Percentiles rank a stretch among this genome's conserved stretches.
Evolutionary conservation across 2,329 filamentous ascomycete genomes (phyloP).

Genomic region (Fusarium hainanense): DNA sequence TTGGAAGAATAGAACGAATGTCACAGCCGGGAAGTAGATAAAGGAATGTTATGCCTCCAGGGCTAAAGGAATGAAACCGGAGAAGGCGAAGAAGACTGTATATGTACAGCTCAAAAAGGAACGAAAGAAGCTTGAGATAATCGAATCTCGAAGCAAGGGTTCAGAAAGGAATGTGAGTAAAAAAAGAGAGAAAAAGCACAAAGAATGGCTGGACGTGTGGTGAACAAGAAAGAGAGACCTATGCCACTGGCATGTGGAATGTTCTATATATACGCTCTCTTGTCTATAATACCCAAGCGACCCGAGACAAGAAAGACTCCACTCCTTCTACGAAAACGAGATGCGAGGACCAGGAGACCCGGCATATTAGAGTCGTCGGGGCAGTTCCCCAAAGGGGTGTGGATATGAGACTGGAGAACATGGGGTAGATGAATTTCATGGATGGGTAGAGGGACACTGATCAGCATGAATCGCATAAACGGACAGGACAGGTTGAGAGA

Average conservation of each 20-base stretch:
- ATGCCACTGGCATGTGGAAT: conserved; percentile 14
- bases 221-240: conserved; percentile 9
- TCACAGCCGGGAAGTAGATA: conserved; percentile 20
- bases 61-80: conserved; percentile 36
- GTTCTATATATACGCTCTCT: conserved; percentile 36
- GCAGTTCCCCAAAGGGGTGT: conserved; percentile 22
- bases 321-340: conserved; percentile 21
- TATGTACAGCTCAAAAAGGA: conserved; percentile 10
- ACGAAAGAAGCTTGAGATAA: conserved; percentile 27
- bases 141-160: conserved; percentile 27
- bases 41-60: conserved; percentile 39
- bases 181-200: conserved; percentile 17
- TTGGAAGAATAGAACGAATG: conserved; percentile 5
- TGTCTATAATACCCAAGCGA: conserved; percentile 10
- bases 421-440: conserved; percentile 16
- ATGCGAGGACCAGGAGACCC: conserved; percentile 22
- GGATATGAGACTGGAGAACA: conserved; percentile 8
- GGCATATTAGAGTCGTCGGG: conserved; percentile 17
- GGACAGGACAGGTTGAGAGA: background rate
- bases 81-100: conserved; percentile 18
- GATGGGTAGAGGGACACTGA: background rate
- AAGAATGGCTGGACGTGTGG: conserved; percentile 37
- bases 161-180: conserved; percentile 25
- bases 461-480: conserved; percentile 18
- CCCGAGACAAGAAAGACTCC: conserved; percentile 16